These are phyloP conservation scores for Ophiostoma himal-ulmi DNA, from an alignment of 2,329 filamentous ascomycete genomes.

Conservation along the genomic window DNA sequence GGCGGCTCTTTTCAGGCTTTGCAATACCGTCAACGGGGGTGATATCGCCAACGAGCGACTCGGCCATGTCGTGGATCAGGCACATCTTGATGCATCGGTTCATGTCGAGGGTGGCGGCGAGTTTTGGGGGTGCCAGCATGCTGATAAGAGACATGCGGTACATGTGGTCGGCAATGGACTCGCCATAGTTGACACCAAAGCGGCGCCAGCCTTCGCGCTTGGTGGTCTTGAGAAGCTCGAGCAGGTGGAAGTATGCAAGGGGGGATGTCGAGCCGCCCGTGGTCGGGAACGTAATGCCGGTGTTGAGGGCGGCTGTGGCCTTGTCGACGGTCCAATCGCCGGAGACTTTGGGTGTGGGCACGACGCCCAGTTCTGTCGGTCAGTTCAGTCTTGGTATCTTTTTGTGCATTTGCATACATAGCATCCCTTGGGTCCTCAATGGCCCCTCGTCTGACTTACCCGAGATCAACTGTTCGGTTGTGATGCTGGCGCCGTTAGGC, in stretches of 20 bases:
- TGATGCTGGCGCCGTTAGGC: slow-evolving; percentile 10
- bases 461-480: slow-evolving; percentile 15
- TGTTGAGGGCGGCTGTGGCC: slow-evolving; percentile 50
- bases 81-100: slow-evolving; percentile 89
- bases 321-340: slow-evolving; percentile 52
- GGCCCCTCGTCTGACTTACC: background rate
- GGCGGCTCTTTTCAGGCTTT: slow-evolving; percentile 82
- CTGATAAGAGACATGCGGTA: slow-evolving; percentile 98
- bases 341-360: slow-evolving; percentile 37
- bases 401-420: too few species aligned
- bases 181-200: slow-evolving; percentile 70
- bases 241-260: slow-evolving; percentile 86
- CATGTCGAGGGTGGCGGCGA: slow-evolving; percentile 68
- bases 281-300: slow-evolving; percentile 47
- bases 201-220: slow-evolving; percentile 94
- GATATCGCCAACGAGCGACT: slow-evolving; percentile 90
- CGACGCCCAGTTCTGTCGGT: slow-evolving; percentile 34
- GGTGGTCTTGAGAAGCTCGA: slow-evolving; percentile 91
- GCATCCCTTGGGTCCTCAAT: too few species aligned
- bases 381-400: too few species aligned
- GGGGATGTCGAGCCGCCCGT: slow-evolving; percentile 59
- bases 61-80: slow-evolving; percentile 95
- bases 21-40: slow-evolving; percentile 82
- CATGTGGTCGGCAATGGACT: slow-evolving; percentile 98
- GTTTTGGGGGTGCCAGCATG: slow-evolving; percentile 75